Evolutionary conservation across 805 yeast species (phyloP), one percentile per base, ranked within the genome.

Genomic region (Candida berthetii): DNA sequence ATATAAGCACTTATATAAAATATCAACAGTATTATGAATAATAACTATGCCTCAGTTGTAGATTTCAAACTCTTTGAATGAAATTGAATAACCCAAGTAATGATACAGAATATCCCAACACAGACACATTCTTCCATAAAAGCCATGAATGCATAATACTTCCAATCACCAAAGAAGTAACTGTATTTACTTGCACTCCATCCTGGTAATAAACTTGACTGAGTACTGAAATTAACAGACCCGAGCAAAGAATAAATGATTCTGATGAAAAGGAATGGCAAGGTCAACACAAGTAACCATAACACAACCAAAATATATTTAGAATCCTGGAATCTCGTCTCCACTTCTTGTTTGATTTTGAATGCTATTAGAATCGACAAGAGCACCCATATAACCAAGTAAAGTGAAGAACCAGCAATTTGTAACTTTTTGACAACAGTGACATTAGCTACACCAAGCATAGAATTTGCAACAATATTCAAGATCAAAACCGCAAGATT

Each of bases 91-190:
- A 29, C 16, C 32, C 32, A 29, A 13, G 32, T 29, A 29, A 4
- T 29, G n/a, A 29, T 14, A 14, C 32, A 29, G n/a, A 14, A 29
- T 5, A 29, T 14, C 3, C 32, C 32, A 17, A 39, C 15, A 39
- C 22, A 16, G 13, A 36, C 3, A 16, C 25, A 10, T 17, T 40
- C 39, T 27, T 32, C 31, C 7, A 40, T 7, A 16, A 40, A 40
- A 3, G 37, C 36, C 33, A 36, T 32, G 14, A 36, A 40, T 7
- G 35, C 27, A 27, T 32, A 40, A 3, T 35, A 20, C 13, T 31
- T 32, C 43, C 43, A 40, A 25, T 40, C 39, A 18, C 43, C 43
- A 24, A 36, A 31, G 7, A 40, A 20, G 36, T 18, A 40, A 32
- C 31, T 32, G 13, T 16, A 40, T 15, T 16, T 36, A 11, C 33